These are phyloP conservation scores for Calonectria hawksworthii DNA, from an alignment of 2,329 filamentous ascomycete genomes.

Conservation along the genomic window DNA sequence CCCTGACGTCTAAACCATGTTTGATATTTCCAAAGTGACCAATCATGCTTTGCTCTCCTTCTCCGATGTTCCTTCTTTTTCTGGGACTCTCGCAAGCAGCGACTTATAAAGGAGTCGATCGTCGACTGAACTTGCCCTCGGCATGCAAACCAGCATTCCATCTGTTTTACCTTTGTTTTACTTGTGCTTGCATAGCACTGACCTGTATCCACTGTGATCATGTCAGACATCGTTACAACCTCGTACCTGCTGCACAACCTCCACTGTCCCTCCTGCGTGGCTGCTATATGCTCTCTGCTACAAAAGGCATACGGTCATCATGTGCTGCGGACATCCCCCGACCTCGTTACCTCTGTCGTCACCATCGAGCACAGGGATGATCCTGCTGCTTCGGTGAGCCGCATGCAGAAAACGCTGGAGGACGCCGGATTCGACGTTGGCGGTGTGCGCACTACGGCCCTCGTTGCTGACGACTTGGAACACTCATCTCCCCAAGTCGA, in stretches of 20 bases:
- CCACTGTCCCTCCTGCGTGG: slow-evolving; percentile 83
- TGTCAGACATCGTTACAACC: slow-evolving; percentile 60
- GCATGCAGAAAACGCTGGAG: slow-evolving; percentile 64
- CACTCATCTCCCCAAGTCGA: slow-evolving; percentile 36
- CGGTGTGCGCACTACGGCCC: slow-evolving; percentile 58
- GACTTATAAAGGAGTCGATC: slow-evolving; percentile 10
- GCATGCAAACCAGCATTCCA: background rate
- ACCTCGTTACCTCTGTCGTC: slow-evolving; percentile 79
- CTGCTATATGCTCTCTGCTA: slow-evolving; percentile 73
- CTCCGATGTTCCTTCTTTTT: background rate
- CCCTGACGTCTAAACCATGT: slow-evolving; percentile 7
- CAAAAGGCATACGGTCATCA: slow-evolving; percentile 59
- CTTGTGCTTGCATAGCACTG: background rate
- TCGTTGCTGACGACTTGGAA: slow-evolving; percentile 47
- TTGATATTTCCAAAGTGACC: slow-evolving; percentile 8
- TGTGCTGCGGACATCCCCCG: slow-evolving; percentile 74
- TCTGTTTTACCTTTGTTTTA: slow-evolving; percentile 13
- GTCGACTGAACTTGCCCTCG: background rate
- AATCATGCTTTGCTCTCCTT: background rate
- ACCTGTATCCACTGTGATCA: slow-evolving; percentile 30
- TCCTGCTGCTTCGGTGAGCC: slow-evolving; percentile 57
- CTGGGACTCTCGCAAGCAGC: background rate
- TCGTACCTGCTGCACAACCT: slow-evolving; percentile 80
- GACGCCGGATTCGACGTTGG: slow-evolving; percentile 72
- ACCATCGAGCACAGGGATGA: slow-evolving; percentile 68